Evolutionary conservation across 2,329 filamentous ascomycete genomes (phyloP), one percentile per base, ranked within the genome.

Genomic region (Colletotrichum magnum): DNA sequence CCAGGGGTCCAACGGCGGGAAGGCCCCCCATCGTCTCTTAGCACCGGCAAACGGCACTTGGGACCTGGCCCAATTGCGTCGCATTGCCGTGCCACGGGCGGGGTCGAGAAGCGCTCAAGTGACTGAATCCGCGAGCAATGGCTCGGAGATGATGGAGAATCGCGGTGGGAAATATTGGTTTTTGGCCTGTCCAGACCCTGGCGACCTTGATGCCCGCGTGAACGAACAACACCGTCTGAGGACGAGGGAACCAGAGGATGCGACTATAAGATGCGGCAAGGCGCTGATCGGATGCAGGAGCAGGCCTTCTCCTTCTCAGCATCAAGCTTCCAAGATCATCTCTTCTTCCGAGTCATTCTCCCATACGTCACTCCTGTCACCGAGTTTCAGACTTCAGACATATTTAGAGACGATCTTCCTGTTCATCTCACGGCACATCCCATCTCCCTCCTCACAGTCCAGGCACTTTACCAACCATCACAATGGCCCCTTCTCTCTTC

Each of bases 401-500:
- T 65, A 43, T 54, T 48, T 43, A 65, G 66, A 65, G 66, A 69
- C 66, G 50, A 66, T 60, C 61, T 21, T 21, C 56, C 36, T 16
- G 66, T 66, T 69, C 66, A 24, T 66, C 66, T 57, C 43, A 54
- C 32, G 18, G 16, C 24, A 45, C 52, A 28, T 12, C 32, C 32
- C 60, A 50, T 18, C 32, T 15, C 13, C 32, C 43, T 41, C 59
- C 39, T 39, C 28, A n/a, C 9, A 18, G 1, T 24, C 26, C 32
- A 10, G 32, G 9, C 50, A 24, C 16, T n/a, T 26, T 18, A 12
- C 16, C 2, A 18, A 58, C 43, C 4, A 32, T 43, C 51, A 56
- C 50, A 51, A 72, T 72, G 70, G 64, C 63, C 10, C 68, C 63
- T 15, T 72, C 70, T 15, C 54, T 72, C 51, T 58, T 71, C 54